A percentile compares a stretch with the other conserved stretches of the same genome.
These are phyloP conservation scores for Cephaloascus fragrans DNA, from an alignment of 805 yeast species.

Conservation along the genomic window DNA sequence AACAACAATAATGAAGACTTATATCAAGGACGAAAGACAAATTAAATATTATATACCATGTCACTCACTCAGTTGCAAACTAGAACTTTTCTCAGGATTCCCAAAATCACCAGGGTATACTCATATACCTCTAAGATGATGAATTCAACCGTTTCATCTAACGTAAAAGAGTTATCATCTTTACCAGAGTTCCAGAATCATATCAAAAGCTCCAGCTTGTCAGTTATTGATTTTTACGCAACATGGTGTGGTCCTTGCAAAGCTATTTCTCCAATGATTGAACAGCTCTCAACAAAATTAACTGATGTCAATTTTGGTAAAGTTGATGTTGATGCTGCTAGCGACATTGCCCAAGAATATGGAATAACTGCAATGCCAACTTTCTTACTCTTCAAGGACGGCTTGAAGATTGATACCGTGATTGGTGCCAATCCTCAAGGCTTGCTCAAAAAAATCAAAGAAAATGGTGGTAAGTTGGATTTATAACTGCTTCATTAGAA, in stretches of 20 bases:
- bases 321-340: conserved; percentile 59
- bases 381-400: conserved; percentile 50
- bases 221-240: conserved; percentile 59
- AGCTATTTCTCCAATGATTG: conserved; percentile 53
- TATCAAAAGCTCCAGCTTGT: conserved; percentile 24
- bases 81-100: not conserved
- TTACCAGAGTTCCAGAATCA: conserved; percentile 23
- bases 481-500: too few relatives aligned
- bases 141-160: not conserved
- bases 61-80: not conserved
- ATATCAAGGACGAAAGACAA: too few relatives aligned
- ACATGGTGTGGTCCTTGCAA: conserved; percentile 78
- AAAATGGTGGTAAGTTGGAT: too few relatives aligned
- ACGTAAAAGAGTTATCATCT: not conserved
- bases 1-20: too few relatives aligned
- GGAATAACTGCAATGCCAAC: conserved; percentile 75
- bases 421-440: conserved; percentile 53
- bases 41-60: too few relatives aligned
- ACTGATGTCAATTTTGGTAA: conserved; percentile 51
- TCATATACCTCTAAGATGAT: too few relatives aligned
- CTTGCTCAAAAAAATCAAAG: not conserved
- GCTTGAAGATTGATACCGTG: conserved; percentile 43
- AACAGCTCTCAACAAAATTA: conserved; percentile 28
- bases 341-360: conserved; percentile 50
- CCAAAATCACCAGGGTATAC: too few relatives aligned